Conservation (phyloP, 2,329 filamentous ascomycete genomes). For the Aspergillus thermomutatus region DNA sequence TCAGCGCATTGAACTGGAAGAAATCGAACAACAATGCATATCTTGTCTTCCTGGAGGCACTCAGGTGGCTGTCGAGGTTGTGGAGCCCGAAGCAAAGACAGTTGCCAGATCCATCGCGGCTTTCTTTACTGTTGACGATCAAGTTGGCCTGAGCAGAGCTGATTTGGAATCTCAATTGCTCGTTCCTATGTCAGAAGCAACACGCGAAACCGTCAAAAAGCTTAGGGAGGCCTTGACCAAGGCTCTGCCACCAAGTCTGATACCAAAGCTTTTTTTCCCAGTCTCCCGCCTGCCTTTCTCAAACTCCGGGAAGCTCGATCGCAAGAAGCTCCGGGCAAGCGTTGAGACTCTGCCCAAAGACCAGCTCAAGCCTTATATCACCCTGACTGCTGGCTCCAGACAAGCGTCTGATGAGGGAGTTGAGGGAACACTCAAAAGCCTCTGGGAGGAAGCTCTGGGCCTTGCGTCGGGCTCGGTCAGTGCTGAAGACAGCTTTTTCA, state of each 20-base stretch:
- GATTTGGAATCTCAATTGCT: conserved; percentile 12
- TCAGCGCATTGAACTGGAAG: conserved; percentile 44
- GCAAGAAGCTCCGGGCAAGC: conserved; percentile 36
- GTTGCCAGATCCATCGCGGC: conserved; percentile 30
- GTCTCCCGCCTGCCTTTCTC: conserved; percentile 40
- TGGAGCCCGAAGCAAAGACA: conserved; percentile 28
- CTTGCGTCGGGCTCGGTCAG: conserved; percentile 38
- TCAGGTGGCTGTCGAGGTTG: conserved; percentile 45
- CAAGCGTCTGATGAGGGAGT: conserved; percentile 25
- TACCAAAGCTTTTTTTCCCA: conserved; percentile 44
- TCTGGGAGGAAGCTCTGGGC: conserved; percentile 41
- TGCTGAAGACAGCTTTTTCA: conserved; percentile 46
- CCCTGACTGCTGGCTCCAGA: conserved; percentile 16
- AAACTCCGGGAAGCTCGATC: conserved; percentile 43
- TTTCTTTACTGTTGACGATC: conserved; percentile 30
- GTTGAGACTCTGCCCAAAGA: conserved; percentile 35
- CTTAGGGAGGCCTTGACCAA: conserved; percentile 25
- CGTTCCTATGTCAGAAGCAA: conserved; percentile 22
- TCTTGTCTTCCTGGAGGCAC: conserved; percentile 33
- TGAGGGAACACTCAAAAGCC: conserved; percentile 26
- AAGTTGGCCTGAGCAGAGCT: background rate
- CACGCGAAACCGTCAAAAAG: conserved; percentile 21
- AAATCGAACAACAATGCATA: conserved; percentile 44
- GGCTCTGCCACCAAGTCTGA: conserved; percentile 41
- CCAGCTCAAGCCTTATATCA: conserved; percentile 27